Conservation (phyloP, 2,329 filamentous ascomycete genomes). For the Talaromyces sp. region DNA sequence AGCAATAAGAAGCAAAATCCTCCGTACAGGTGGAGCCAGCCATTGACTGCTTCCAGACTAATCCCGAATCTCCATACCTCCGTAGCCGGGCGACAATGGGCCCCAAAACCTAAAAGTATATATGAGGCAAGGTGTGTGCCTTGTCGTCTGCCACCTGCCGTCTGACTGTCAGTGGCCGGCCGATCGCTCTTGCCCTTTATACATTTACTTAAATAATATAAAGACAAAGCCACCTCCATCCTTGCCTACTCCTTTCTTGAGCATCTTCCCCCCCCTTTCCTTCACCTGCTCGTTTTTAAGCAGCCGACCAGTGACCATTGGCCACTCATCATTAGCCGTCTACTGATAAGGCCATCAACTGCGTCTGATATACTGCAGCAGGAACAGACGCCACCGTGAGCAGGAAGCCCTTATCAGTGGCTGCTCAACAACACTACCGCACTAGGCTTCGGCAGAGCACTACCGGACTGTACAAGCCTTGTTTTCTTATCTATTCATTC, state of each 20-base stretch:
- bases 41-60: not conserved
- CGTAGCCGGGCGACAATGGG: not conserved
- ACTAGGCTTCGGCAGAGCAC: slow-evolving; percentile 1
- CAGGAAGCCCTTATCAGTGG: not conserved
- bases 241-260: not conserved
- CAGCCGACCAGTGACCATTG: not conserved
- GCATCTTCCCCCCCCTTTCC: not conserved
- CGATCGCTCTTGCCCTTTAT: slow-evolving; percentile 9
- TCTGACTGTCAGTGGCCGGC: not conserved
- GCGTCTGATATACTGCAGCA: not conserved
- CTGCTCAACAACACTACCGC: not conserved
- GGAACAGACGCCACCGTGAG: not conserved
- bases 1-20: not conserved
- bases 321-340: not conserved
- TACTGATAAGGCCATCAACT: not conserved
- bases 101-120: not conserved
- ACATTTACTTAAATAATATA: not conserved
- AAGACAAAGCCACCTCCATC: not conserved
- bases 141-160: slow-evolving; percentile 1
- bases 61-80: not conserved
- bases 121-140: not conserved
- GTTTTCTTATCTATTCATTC: not conserved
- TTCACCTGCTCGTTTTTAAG: not conserved
- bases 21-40: not conserved
- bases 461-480: not conserved